Conservation (phyloP, 805 yeast genomes). For the Saccharomyces paradoxus region DNA sequence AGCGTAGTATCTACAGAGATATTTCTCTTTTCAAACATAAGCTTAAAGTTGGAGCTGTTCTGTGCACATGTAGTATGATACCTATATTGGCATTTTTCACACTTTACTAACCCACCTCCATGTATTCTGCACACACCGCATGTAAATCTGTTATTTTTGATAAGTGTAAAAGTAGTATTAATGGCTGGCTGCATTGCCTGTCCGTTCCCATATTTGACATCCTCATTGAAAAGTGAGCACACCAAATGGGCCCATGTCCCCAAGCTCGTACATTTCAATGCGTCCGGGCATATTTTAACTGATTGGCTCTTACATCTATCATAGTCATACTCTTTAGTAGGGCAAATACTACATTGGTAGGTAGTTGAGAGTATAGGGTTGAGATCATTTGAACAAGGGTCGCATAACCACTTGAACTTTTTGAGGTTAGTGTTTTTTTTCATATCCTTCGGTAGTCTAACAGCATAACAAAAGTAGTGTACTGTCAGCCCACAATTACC, state of each 20-base stretch:
- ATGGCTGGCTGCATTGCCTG: conserved; percentile 40
- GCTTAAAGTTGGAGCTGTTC: conserved; percentile 5
- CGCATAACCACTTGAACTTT: conserved; percentile 65
- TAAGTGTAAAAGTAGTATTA: conserved; percentile 31
- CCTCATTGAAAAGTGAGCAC: conserved; percentile 54
- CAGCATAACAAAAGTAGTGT: conserved; percentile 67
- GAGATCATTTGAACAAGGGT: conserved; percentile 63
- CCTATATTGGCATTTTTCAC: conserved; percentile 12
- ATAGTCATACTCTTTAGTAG: conserved; percentile 42
- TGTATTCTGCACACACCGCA: conserved; percentile 41
- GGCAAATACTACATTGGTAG: conserved; percentile 62
- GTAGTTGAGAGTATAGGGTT: conserved; percentile 50
- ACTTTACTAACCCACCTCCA: conserved; percentile 39
- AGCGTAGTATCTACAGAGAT: background rate
- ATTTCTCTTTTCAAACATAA: conserved; percentile 9
- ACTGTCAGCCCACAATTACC: conserved; percentile 58
- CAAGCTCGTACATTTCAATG: conserved; percentile 55
- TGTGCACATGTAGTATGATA: conserved; percentile 27
- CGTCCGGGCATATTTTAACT: conserved; percentile 45
- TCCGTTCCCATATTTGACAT: conserved; percentile 37
- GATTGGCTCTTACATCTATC: conserved; percentile 39
- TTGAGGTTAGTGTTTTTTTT: background rate
- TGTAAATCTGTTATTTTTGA: conserved; percentile 24
- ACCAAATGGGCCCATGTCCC: conserved; percentile 73
- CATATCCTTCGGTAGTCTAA: conserved; percentile 9